Base-by-base conservation (phyloP, 495 filamentous ascomycete species). In the Aspergillus cavernicola region DNA sequence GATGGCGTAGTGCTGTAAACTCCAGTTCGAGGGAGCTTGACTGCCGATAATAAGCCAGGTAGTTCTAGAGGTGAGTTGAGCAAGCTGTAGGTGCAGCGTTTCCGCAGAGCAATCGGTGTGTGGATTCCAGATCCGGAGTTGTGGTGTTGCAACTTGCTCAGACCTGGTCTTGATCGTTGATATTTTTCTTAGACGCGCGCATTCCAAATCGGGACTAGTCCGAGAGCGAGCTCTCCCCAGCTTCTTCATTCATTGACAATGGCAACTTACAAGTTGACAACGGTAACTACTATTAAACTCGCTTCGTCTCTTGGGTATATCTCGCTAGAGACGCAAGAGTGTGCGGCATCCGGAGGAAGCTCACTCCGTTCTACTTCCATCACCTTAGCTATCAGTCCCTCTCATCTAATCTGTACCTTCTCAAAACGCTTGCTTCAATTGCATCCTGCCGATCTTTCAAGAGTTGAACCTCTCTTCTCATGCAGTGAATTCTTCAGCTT, bases 121-220 rank as follows among this genome's bases (percentile, higher is more conserved):
- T 36, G 19, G 18, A n/a, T 8, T 6, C 3, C 31, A 23, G 12
- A 9, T 10, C 24, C 19, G 31, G 6, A n/a, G 44, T 47, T 33
- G 44, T 10, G 8, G 10, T 15, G 19, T 13, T 28, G 31, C 8
- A 35, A 16, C 28, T 22, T 3, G n/a, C 35, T 38, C n/a, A 3
- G 3, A 10, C 12, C 32, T 10, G 19, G 18, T 40, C 15, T 22
- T 10, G 11, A 23, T 47, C 10, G 18, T 36, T 9, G 44, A 36
- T 47, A 47, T 47, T 47, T 47, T 47, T 33, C 44, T 47, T 47
- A 24, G 44, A 47, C 44, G 31, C 44, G 44, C 19, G 31, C 44
- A 52, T 52, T 36, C 49, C 49, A 11, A 43, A 52, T 42, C 28
- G 37, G 49, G 49, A 52, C 37, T 52, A 52, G 49, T 32, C 29